A percentile compares a stretch with the other conserved stretches of the same genome.
Evolutionary conservation across 768 basidiomycete species (phyloP).

Genomic region (Phanerochaete carnosa): DNA sequence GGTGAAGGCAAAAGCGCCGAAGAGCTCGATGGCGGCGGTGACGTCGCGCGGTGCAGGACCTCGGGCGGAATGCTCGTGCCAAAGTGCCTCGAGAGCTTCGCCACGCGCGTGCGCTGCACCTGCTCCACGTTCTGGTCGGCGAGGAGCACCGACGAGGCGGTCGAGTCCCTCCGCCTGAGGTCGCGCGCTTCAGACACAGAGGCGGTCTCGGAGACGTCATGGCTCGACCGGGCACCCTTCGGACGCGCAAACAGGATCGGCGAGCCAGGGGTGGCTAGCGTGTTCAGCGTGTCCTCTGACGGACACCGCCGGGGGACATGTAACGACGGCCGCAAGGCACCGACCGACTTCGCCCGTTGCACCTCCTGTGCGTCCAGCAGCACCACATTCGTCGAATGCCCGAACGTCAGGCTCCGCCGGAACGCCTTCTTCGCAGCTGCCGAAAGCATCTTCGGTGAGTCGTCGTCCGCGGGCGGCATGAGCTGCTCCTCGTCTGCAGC

Average conservation of each 20-base stretch:
- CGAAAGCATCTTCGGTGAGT: background rate
- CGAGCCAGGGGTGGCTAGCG: slow-evolving; percentile 7
- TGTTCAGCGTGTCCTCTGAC: background rate
- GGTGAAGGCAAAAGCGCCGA: background rate
- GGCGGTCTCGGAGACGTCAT: background rate
- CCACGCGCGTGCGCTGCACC: slow-evolving; percentile 29
- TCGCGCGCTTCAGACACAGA: background rate
- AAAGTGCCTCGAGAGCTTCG: slow-evolving; percentile 35
- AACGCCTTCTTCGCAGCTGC: slow-evolving; percentile 9
- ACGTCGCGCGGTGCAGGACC: slow-evolving; percentile 24
- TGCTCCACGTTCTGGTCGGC: slow-evolving; percentile 21
- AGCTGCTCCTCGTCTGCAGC: slow-evolving; percentile 5
- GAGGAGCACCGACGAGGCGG: slow-evolving; percentile 14
- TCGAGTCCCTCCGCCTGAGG: slow-evolving; percentile 4
- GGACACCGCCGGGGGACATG: slow-evolving; percentile 3
- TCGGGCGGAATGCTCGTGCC: slow-evolving; percentile 38
- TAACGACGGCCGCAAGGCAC: slow-evolving; percentile 19
- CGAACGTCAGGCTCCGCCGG: slow-evolving; percentile 18
- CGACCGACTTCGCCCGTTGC: slow-evolving; percentile 20
- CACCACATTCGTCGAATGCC: slow-evolving; percentile 1
- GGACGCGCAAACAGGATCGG: slow-evolving; percentile 14
- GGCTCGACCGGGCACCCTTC: background rate
- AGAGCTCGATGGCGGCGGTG: slow-evolving; percentile 7
- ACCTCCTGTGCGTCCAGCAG: slow-evolving; percentile 3
- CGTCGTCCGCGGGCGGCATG: background rate